A percentile compares a stretch with the other conserved stretches of the same genome.
These are phyloP conservation scores for Closterium sp. DNA, from an alignment of 139 green algal species.

Conservation along the genomic window DNA sequence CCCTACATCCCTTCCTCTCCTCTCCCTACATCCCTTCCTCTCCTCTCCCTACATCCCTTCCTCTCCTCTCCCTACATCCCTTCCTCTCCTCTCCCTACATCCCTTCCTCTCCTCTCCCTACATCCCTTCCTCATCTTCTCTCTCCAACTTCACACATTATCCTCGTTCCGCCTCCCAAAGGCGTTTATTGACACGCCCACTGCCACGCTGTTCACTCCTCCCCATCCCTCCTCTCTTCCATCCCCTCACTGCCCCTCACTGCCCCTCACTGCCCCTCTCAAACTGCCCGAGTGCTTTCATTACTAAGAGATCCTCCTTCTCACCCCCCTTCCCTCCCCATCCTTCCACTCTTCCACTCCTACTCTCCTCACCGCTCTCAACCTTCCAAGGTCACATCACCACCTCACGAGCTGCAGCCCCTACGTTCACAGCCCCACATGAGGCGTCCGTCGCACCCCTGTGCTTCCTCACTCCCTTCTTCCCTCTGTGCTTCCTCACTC, in stretches of 20 bases:
- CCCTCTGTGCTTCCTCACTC: too few species aligned
- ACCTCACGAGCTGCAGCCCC: too few species aligned
- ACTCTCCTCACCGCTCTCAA: background rate
- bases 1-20: too few species aligned
- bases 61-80: background rate
- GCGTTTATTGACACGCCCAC: background rate
- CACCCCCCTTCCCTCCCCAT: background rate
- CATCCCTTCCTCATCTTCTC: too few species aligned
- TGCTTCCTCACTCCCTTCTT: too few species aligned
- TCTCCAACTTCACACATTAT: too few species aligned
- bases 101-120: background rate
- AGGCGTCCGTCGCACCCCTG: too few species aligned
- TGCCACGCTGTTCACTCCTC: background rate
- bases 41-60: too few species aligned
- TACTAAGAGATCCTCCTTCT: background rate
- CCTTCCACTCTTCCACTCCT: background rate
- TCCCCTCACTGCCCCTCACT: background rate
- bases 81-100: background rate
- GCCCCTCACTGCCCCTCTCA: background rate
- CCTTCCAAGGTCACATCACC: too few species aligned
- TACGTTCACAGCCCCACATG: too few species aligned
- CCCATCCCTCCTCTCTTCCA: background rate
- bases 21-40: too few species aligned
- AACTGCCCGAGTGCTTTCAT: background rate
- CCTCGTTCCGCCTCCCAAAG: too few species aligned